A percentile compares a stretch with the other conserved stretches of the same genome.
Evolutionary conservation across 2,329 filamentous ascomycete genomes (phyloP).

Genomic region (Phaeosphaeria sp.): DNA sequence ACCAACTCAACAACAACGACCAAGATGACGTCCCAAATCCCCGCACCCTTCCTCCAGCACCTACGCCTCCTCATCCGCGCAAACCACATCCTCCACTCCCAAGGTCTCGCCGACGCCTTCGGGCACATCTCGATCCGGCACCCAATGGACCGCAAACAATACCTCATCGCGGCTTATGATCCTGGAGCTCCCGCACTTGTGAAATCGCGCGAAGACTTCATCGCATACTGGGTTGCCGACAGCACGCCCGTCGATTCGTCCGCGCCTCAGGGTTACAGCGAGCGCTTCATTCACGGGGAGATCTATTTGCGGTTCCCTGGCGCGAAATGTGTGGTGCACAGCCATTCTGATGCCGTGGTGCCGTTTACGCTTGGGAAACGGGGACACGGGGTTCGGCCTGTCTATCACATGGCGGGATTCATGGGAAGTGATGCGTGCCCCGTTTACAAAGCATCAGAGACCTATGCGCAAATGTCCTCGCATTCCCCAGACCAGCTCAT

Average conservation of each 20-base stretch:
- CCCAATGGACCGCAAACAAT: constrained; percentile 52
- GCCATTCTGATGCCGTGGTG: constrained; percentile 49
- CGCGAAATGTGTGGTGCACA: constrained; percentile 51
- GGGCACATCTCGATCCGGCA: constrained; percentile 61
- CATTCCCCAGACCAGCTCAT: constrained; percentile 35
- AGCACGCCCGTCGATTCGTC: constrained; percentile 50
- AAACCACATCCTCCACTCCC: constrained; percentile 59
- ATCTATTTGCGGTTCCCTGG: constrained; percentile 48
- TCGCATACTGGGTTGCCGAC: constrained; percentile 55
- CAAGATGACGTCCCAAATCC: constrained; percentile 6
- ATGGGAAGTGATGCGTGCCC: constrained; percentile 31
- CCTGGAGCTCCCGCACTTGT: constrained; percentile 56
- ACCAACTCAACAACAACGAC: not conserved
- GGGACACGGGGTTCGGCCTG: constrained; percentile 35
- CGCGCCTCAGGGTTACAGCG: constrained; percentile 47
- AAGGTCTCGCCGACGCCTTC: constrained; percentile 60
- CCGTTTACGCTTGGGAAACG: constrained; percentile 45
- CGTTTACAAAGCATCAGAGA: constrained; percentile 12
- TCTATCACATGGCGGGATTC: constrained; percentile 52
- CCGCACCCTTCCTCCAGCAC: constrained; percentile 19
- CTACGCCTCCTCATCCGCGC: constrained; percentile 33
- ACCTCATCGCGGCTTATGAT: constrained; percentile 56
- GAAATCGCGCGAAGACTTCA: constrained; percentile 52
- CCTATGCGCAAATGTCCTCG: not conserved
- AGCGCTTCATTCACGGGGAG: constrained; percentile 53